Percentiles rank a stretch among this genome's conserved stretches.
These are phyloP conservation scores for Oryza meridionalis DNA, from an alignment of 176 grass and related monocot species.

Conservation along the genomic window DNA sequence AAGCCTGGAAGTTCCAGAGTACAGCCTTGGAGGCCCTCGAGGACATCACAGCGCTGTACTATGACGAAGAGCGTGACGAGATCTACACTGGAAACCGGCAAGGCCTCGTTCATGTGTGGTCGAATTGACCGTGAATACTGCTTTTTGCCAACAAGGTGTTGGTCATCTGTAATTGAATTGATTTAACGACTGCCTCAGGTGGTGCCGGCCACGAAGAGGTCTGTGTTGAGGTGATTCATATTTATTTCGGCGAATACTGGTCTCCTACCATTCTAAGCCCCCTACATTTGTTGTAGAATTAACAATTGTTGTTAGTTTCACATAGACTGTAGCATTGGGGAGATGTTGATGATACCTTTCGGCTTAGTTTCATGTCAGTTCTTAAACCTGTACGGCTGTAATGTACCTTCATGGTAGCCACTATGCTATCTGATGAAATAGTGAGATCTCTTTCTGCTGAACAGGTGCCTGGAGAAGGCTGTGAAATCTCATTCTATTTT, in stretches of 20 bases:
- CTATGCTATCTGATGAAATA: constrained; percentile 21
- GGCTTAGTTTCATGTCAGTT: background rate
- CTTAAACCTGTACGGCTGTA: constrained; percentile 28
- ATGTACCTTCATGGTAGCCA: constrained; percentile 33
- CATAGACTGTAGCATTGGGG: constrained; percentile 17
- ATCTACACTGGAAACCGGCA: constrained; percentile 87
- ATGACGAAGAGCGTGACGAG: constrained; percentile 87
- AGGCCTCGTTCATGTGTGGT: constrained; percentile 93
- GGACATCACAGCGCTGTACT: constrained; percentile 89
- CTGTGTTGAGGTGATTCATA: constrained; percentile 21
- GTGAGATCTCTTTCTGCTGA: constrained; percentile 8
- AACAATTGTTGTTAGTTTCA: background rate
- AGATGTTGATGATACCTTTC: constrained; percentile 10
- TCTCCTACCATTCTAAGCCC: constrained; percentile 15
- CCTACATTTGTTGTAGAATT: constrained; percentile 47
- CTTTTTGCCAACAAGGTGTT: constrained; percentile 5
- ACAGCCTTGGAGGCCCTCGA: constrained; percentile 72
- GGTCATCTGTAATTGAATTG: constrained; percentile 8
- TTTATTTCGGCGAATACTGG: constrained; percentile 32
- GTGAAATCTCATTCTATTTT: background rate
- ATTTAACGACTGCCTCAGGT: constrained; percentile 34
- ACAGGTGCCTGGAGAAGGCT: background rate
- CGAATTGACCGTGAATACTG: constrained; percentile 54
- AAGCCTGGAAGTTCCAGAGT: constrained; percentile 61
- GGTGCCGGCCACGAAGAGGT: constrained; percentile 25